phyloP scores from a whole-genome alignment of 2,329 filamentous ascomycete genomes.

The Cladophialophora carrionii region DNA sequence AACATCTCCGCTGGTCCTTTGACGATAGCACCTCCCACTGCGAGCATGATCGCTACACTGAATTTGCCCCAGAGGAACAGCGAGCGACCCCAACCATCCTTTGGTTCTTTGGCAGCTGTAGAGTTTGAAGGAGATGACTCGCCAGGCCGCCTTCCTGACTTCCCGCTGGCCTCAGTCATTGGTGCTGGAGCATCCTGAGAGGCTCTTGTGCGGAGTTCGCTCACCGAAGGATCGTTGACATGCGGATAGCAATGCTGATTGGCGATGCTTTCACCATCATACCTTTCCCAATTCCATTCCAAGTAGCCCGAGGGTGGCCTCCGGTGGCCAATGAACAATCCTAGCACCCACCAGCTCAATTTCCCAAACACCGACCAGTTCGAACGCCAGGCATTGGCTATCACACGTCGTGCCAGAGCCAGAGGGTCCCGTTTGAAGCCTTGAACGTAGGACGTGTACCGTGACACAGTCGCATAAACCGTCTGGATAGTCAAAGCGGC shows the following conservation, averaged over 20 bases:
- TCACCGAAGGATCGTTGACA: constrained; percentile 12
- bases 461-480: constrained; percentile 38
- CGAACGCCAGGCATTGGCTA: constrained; percentile 44
- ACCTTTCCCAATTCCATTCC: constrained; percentile 33
- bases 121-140: background rate
- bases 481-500: constrained; percentile 36
- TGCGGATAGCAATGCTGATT: constrained; percentile 20
- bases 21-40: constrained; percentile 53
- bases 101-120: background rate
- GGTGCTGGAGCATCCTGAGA: background rate
- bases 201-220: background rate
- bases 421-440: constrained; percentile 36
- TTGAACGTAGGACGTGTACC: constrained; percentile 35
- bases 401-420: constrained; percentile 41
- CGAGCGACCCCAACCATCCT: constrained; percentile 36
- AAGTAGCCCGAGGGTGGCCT: constrained; percentile 18
- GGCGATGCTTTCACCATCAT: constrained; percentile 37
- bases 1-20: constrained; percentile 52
- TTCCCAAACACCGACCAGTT: constrained; percentile 42
- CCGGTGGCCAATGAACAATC: constrained; percentile 40
- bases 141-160: constrained; percentile 4
- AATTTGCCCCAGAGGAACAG: constrained; percentile 54
- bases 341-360: constrained; percentile 46
- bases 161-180: constrained; percentile 1
- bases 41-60: constrained; percentile 52